These are phyloP conservation scores for Thermothielavioides terrestris DNA, from an alignment of 495 filamentous ascomycete genomes.

Conservation along the genomic window DNA sequence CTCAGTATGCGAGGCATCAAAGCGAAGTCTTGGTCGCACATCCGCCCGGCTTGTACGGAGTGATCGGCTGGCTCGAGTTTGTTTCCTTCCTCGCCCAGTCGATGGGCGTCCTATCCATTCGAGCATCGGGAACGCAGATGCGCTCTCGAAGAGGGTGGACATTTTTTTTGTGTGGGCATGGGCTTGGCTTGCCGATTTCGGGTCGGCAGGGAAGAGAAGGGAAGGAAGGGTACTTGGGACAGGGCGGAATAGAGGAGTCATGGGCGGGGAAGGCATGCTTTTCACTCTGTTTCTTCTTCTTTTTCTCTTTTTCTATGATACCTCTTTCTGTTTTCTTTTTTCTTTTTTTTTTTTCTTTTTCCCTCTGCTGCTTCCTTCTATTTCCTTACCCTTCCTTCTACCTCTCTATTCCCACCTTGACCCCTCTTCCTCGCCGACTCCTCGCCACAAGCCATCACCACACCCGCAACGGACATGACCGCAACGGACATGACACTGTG, in stretches of 20 bases:
- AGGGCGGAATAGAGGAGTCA: constrained; percentile 26
- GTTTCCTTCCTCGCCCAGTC: no score
- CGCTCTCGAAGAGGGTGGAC: background rate
- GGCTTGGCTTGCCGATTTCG: background rate
- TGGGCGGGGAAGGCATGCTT: constrained; percentile 10
- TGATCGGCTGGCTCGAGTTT: no score
- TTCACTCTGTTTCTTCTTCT: constrained; percentile 8
- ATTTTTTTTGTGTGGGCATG: background rate
- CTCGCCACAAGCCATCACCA: no score
- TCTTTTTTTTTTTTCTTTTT: constrained; percentile 8
- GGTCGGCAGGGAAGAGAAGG: background rate
- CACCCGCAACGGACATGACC: no score
- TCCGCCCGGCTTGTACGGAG: no score
- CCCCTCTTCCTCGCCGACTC: no score
- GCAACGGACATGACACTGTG: no score
- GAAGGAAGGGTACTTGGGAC: background rate
- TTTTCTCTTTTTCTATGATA: constrained; percentile 7
- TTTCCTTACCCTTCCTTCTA: background rate
- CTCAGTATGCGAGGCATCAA: no score
- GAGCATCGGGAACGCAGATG: no score
- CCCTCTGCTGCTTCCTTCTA: background rate
- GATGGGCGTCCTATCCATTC: no score
- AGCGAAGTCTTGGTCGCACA: no score
- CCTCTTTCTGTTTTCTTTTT: background rate
- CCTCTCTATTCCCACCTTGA: background rate